Evolutionary conservation across 306 rosid genomes (phyloP).

Genomic region (Vicia sativa): DNA sequence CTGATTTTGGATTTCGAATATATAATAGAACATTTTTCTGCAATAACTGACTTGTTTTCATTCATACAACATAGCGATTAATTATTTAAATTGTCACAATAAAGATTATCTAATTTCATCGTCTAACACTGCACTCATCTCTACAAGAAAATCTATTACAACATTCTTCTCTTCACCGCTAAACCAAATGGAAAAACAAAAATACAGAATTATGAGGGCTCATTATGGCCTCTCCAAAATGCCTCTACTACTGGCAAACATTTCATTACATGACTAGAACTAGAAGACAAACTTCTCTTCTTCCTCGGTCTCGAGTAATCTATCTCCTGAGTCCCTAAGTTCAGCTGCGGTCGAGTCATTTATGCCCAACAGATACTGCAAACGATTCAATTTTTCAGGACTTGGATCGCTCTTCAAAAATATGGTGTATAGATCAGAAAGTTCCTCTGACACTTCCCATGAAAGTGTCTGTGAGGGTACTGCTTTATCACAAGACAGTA

Average conservation of each 20-base stretch:
- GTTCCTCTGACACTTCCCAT: slow-evolving; percentile 75
- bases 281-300: slow-evolving; percentile 92
- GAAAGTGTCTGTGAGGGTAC: slow-evolving; percentile 44
- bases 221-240: slow-evolving; percentile 18
- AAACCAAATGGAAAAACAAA: slow-evolving; percentile 33
- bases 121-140: slow-evolving; percentile 36
- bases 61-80: slow-evolving; percentile 5
- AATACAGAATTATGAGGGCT: slow-evolving; percentile 18
- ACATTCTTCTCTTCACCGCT: neutral
- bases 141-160: slow-evolving; percentile 24
- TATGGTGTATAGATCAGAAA: slow-evolving; percentile 73
- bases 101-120: slow-evolving; percentile 22
- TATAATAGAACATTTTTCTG: neutral
- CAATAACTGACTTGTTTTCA: neutral
- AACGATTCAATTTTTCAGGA: slow-evolving; percentile 76
- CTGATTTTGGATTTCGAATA: too few species aligned
- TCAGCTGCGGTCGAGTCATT: slow-evolving; percentile 73
- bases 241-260: slow-evolving; percentile 44
- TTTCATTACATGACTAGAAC: slow-evolving; percentile 49
- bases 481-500: slow-evolving; percentile 60
- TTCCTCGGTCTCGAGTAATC: slow-evolving; percentile 57
- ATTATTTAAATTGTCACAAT: slow-evolving; percentile 20
- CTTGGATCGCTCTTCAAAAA: slow-evolving; percentile 68
- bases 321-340: slow-evolving; percentile 70
- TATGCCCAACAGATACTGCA: slow-evolving; percentile 89